A percentile compares a stretch with the other conserved stretches of the same genome.
phyloP scores from a whole-genome alignment of 2,329 filamentous ascomycete species.

The Colletotrichum sp. region DNA sequence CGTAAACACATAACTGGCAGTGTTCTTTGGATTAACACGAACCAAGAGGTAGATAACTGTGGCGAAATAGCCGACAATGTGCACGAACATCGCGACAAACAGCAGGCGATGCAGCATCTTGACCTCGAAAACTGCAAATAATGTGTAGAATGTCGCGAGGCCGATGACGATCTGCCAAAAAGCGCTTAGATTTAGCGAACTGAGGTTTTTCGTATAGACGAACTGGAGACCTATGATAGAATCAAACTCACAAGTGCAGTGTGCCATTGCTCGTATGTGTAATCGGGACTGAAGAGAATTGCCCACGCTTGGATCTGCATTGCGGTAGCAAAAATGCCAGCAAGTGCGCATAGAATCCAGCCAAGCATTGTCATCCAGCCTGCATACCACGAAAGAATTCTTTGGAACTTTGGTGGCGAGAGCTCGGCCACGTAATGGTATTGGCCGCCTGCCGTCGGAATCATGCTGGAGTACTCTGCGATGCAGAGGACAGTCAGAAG shows the following conservation, averaged over 20 bases:
- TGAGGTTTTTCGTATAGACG: not conserved
- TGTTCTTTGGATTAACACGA: not conserved
- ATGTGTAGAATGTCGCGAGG: not conserved
- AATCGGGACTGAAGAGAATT: not conserved
- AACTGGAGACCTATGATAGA: not conserved
- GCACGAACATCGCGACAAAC: not conserved
- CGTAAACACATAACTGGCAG: not conserved
- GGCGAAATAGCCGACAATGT: not conserved
- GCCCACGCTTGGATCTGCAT: not conserved
- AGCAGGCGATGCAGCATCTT: not conserved
- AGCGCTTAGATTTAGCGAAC: not conserved
- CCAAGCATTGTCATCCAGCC: conserved; percentile 56
- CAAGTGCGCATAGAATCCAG: conserved; percentile 35
- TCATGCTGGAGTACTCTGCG: conserved; percentile 49
- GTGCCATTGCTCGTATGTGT: not conserved
- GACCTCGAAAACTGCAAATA: not conserved
- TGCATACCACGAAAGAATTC: conserved; percentile 57
- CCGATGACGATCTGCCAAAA: not conserved
- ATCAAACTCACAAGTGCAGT: not conserved
- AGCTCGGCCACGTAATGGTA: conserved; percentile 66
- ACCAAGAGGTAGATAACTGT: not conserved
- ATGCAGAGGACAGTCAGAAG: not conserved
- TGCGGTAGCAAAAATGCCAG: not conserved
- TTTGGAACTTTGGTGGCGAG: conserved; percentile 51
- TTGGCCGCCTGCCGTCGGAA: conserved; percentile 59